Evolutionary conservation across 768 basidiomycete species (phyloP), one percentile per base, ranked within the genome.

Genomic region (Rubroboletus satanas): DNA sequence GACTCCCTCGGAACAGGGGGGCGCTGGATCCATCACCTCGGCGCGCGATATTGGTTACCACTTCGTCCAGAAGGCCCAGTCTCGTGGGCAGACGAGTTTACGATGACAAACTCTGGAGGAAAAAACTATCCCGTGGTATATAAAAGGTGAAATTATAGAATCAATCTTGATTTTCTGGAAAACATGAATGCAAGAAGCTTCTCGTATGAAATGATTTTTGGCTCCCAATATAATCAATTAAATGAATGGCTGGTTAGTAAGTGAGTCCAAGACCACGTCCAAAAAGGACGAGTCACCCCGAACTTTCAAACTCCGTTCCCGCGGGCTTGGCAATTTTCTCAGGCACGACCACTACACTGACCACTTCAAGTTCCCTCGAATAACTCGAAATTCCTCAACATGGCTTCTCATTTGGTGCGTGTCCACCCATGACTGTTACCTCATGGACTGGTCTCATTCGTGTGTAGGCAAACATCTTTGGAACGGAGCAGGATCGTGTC

Each of bases 401-500:
- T 82, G 81, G 80, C 90, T 44, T 92, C 90, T 33, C 90, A 93
- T 77, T 76, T 93, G 77, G 90, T 90, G 61, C 70, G 52, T 54
- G 45, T 51, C 23, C 36, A 12, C 51, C 44, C 31, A 37, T 45
- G 18, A 4, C 17, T 5, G 46, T 26, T 33, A 7, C 11, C 15
- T 45, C 36, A 23, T 36, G 18, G 17, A 36, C 47, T 10, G 33
- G 35, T 60, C 57, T 57, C 35, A 57, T 14, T 32, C 35, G 29
- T 48, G 11, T 43, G 7, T 55, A 95, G 86, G 93, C 94, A 57
- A 94, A 95, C 58, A 98, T 98, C 70, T 98, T 96, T 64, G 92
- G 92, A 61, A 94, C 91, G 58, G 90, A 93, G 72, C 90, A 92
- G 72, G 90, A 92, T 69, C 87, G 95, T 64, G 96, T 99, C 59